A percentile compares a stretch with the other conserved stretches of the same genome.
These are phyloP conservation scores for Penicillium cinerascens DNA, from an alignment of 495 filamentous ascomycete species.

Conservation along the genomic window DNA sequence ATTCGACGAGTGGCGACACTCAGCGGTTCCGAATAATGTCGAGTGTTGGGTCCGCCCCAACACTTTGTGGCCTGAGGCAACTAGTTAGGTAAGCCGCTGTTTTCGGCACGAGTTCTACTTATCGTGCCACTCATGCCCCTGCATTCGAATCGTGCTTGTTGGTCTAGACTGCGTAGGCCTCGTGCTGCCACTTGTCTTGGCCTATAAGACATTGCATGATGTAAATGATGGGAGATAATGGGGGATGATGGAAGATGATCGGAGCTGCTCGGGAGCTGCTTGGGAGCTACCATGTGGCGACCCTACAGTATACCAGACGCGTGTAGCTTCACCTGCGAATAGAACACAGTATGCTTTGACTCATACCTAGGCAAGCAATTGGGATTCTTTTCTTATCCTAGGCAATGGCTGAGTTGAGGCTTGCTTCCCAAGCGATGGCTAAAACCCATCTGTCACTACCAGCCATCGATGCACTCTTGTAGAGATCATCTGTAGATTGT, in stretches of 20 bases:
- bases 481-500: too few species aligned
- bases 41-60: conserved; percentile 38
- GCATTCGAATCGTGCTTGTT: not conserved
- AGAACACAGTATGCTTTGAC: not conserved
- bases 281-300: not conserved
- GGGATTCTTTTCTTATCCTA: too few species aligned
- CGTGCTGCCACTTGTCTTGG: not conserved
- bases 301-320: not conserved
- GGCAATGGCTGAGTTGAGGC: too few species aligned
- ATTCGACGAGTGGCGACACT: conserved; percentile 18
- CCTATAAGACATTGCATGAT: not conserved
- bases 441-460: too few species aligned
- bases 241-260: too few species aligned
- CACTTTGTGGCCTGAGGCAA: conserved; percentile 24
- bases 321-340: not conserved
- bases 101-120: not conserved
- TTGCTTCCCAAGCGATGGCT: too few species aligned
- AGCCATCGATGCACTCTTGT: too few species aligned
- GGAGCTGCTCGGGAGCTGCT: not conserved
- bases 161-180: not conserved
- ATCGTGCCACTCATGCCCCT: not conserved
- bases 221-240: not conserved
- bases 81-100: not conserved
- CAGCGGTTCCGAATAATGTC: conserved; percentile 6
- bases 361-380: not conserved